Evolutionary conservation across 2,329 filamentous ascomycete genomes (phyloP), one percentile per base, ranked within the genome.

Genomic region (Aureobasidium vineae): DNA sequence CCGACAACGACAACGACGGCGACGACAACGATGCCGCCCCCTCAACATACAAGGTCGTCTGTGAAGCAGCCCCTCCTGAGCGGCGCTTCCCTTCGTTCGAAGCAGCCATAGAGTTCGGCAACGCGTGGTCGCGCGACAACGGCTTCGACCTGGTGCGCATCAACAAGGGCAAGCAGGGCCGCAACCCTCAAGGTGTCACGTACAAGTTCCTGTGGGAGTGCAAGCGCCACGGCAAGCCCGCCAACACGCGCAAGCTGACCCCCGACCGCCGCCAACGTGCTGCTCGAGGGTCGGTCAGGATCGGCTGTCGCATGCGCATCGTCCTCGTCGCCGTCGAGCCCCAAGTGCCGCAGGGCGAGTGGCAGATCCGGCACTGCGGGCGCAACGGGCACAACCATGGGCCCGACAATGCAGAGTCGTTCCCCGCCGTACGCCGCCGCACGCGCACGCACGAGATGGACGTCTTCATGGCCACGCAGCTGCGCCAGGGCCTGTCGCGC

Each of bases 141-240:
- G 61, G 61, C 61, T 65, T 65, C 31, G 61, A 65, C 61, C 50
- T 65, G 2, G 61, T 65, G 7, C 61, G 61, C 28, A 65, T 65
- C 61, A 65, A 65, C 50, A 65, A 65, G n/a, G 61, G 61, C 36
- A 65, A 65, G 61, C 61, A 65, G 47, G 61, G 61, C 21, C 61
- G 49, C 50, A 65, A 65, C n/a, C 50, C 61, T 13, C 49, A 65
- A 28, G 61, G 61, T 15, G 61, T 65, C 38, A 65, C 61, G 16
- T 65, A 65, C 50, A 65, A 65, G 61, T 65, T 65, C 41, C 6
- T 65, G n/a, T 65, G 61, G 61, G 61, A 65, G 28, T 65, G 61
- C 61, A 65, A 65, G 61, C 61, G 61, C 1, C 61, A 65, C n/a
- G 61, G 61, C 40, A 65, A 65, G 16, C 61, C 61, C 5, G 61